Percentiles rank a stretch among this genome's conserved stretches.
phyloP scores from a whole-genome alignment of 306 rosid genomes.

The Quercus ilex region DNA sequence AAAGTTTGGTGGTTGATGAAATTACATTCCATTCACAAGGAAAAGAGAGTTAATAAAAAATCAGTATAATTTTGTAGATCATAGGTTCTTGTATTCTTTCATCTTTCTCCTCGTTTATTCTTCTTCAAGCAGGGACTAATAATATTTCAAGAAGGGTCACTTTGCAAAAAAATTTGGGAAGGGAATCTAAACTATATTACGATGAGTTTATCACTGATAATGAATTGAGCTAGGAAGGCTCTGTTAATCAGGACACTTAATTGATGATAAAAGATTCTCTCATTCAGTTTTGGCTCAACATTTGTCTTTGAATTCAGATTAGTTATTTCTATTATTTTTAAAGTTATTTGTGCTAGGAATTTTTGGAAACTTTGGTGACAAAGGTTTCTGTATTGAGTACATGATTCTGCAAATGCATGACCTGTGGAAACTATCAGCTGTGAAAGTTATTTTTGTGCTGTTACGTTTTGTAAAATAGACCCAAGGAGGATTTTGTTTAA shows the following conservation, averaged over 20 bases:
- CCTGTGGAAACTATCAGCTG: background rate
- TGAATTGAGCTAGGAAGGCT: background rate
- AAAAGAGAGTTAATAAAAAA: background rate
- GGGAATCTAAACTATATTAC: background rate
- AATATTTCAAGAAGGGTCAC: background rate
- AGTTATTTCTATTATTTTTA: background rate
- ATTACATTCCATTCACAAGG: background rate
- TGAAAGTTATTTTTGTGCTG: background rate
- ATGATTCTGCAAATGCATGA: background rate
- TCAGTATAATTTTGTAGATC: background rate
- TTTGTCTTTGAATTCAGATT: background rate
- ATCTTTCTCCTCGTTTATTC: background rate
- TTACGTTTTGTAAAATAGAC: background rate
- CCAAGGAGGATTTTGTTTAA: background rate
- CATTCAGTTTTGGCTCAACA: background rate
- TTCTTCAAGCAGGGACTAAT: background rate
- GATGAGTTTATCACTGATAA: background rate
- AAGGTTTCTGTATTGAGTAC: background rate
- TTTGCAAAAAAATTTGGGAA: background rate
- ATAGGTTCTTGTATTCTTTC: no score
- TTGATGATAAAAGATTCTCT: background rate
- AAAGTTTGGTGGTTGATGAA: background rate
- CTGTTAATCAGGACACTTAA: background rate
- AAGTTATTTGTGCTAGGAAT: background rate
- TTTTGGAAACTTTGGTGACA: background rate